Evolutionary conservation across 352 stramenopile species (phyloP), one percentile per base, ranked within the genome.

Genomic region (Albugo candida): DNA sequence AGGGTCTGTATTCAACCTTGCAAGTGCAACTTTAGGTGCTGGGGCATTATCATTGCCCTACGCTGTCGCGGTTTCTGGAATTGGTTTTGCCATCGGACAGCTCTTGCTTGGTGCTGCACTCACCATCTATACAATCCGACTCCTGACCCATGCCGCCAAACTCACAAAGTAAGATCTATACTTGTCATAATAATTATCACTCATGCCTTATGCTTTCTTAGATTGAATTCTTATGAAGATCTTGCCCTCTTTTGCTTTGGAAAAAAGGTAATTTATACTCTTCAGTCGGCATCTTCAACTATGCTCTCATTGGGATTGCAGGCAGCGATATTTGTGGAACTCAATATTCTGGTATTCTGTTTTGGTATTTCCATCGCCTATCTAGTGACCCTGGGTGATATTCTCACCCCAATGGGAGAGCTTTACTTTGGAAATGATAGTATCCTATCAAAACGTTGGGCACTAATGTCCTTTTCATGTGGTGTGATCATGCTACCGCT

Each of bases 311-410:
- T n/a, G n/a, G n/a, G n/a, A 16, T 24, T 20, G 2, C 50, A 79
- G 67, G 68, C 72, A 42, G 73, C 70, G n/a, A 72, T 83, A 53
- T 86, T 89, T 39, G 74, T 86, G 43, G 76, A 86, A 51, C 47
- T 89, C 39, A 85, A 85, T 52, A 89, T 89, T 55, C 54, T 89
- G 35, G 64, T 84, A 41, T 89, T 89, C 48, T 86, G 76, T 55
- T 89, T 89, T 53, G 74, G 76, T 36, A 89, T 86, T 55, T 68
- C 76, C 0, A 70, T 89, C 41, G 76, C 76, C 36, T 89, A 89
- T 48, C 60, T 89, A 41, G 76, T 89, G 51, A 86, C 76, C 12
- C 58, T 89, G 14, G 76, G 76, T 36, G 76, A 89, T 48, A 82
- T 89, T 46, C 59, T 86, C 48, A 85, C 71, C 13, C 76, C 76